Evolutionary conservation across 176 grass and related monocot species (phyloP).

Genomic region (Cenchrus fungigraminus): DNA sequence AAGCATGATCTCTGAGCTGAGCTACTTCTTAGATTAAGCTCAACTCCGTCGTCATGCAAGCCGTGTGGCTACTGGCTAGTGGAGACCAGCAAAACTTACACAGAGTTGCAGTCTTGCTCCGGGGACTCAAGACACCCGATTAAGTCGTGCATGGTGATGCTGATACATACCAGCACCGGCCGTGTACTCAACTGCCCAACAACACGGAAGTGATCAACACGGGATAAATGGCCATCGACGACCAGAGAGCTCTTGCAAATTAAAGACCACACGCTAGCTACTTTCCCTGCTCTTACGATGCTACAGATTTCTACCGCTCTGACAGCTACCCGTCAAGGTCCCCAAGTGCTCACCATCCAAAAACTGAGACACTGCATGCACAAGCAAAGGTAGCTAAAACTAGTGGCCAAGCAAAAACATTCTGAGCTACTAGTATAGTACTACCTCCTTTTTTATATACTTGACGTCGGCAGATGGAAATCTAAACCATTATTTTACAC

Average conservation of each 20-base stretch:
- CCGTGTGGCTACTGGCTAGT: not conserved
- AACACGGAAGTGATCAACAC: not conserved
- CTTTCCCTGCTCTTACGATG: slow-evolving; percentile 2
- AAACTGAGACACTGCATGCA: not conserved
- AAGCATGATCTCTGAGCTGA: not conserved
- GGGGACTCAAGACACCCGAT: not conserved
- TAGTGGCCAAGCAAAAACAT: not conserved
- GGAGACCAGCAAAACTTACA: not conserved
- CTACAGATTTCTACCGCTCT: slow-evolving; percentile 24
- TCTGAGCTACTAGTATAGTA: not conserved
- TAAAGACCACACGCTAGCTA: not conserved
- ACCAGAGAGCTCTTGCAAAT: not conserved
- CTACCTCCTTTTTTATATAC: no score
- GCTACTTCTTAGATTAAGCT: not conserved
- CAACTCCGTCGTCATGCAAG: not conserved
- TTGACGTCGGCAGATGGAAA: no score
- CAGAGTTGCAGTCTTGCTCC: not conserved
- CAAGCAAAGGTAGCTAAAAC: no score
- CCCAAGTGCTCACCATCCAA: not conserved
- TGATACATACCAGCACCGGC: not conserved
- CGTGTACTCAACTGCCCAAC: not conserved
- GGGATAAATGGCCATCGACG: not conserved
- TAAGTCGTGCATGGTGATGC: not conserved
- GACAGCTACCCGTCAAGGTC: not conserved
- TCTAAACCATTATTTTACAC: no score